Evolutionary conservation across 352 stramenopile genomes (phyloP), one percentile per base, ranked within the genome.

Genomic region (Globisporangium nodosum): DNA sequence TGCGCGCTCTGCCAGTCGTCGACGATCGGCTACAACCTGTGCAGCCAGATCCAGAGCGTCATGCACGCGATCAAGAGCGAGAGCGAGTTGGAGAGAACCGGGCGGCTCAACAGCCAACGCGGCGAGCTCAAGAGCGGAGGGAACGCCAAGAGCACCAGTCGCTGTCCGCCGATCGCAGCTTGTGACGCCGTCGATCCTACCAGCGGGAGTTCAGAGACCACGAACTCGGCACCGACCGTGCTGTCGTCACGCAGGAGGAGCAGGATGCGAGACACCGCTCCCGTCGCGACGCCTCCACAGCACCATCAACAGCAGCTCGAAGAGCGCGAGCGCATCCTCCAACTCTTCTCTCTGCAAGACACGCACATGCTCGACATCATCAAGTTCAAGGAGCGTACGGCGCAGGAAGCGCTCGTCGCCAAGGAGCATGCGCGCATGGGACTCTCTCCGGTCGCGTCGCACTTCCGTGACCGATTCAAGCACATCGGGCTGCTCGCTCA

Each of bases 401-500:
- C 43, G 5, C 55, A 71, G 35, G 63, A 66, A 0, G 69, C 69
- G 31, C 15, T 71, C 20, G 68, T 60, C 15, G 66, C 73, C 5
- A 63, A 82, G n/a, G 67, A 70, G 11, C 73, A 88, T 55, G 68
- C 65, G 1, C 64, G 63, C 24, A 56, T 73, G 18, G 65, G 60
- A 6, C 55, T 91, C n/a, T 87, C 74, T 3, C 73, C 73, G 4
- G 60, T 74, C 1, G 74, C 74, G 0, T 65, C 71, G 49, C 73
- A 82, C 15, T 83, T 90, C 50, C 81, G 81, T 18, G 74, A 85
- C 20, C 72, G 78, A 0, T 87, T 88, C 68, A 90, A 88, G 52
- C 76, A 87, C 60, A 62, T 90, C 9, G 65, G 65, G 16, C 11
- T 76, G 27, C 63, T 88, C 24, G 64, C 76, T 47, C 67, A 87